phyloP scores from a whole-genome alignment of 2,329 filamentous ascomycete species.

The Rutstroemia sp. region DNA sequence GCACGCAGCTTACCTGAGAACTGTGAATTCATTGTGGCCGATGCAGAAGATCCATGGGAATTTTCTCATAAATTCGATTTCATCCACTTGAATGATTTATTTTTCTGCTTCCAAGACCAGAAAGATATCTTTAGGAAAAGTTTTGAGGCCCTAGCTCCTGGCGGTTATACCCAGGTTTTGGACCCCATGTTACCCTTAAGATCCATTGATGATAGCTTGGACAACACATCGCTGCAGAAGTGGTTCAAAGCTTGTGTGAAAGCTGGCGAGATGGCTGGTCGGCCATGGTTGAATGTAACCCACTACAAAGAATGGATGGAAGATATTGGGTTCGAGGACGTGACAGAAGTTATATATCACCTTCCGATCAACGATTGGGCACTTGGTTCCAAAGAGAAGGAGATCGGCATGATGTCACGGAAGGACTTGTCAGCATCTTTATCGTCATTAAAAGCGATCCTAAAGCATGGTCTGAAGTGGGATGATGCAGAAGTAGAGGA shows the following conservation, averaged over 20 bases:
- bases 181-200: conserved; percentile 12
- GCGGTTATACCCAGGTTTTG: conserved; percentile 14
- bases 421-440: conserved; percentile 10
- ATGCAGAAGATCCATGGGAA: conserved; percentile 42
- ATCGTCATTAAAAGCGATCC: not conserved
- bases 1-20: conserved; percentile 3
- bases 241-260: conserved; percentile 15
- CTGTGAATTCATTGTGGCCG: conserved; percentile 40
- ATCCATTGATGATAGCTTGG: conserved; percentile 14
- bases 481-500: not conserved
- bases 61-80: conserved; percentile 40
- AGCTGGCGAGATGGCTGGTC: conserved; percentile 11
- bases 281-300: conserved; percentile 9
- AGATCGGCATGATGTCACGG: conserved; percentile 14
- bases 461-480: not conserved
- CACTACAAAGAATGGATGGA: conserved; percentile 16
- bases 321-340: conserved; percentile 46
- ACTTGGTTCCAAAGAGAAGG: conserved; percentile 27
- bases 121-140: conserved; percentile 7
- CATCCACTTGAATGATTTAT: conserved; percentile 32
- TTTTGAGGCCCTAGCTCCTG: conserved; percentile 12
- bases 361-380: conserved; percentile 48
- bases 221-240: conserved; percentile 17
- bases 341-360: conserved; percentile 43
- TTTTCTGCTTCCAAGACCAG: conserved; percentile 14